Base-by-base conservation (phyloP, 2,329 filamentous ascomycete species). In the Fusarium luffae region DNA sequence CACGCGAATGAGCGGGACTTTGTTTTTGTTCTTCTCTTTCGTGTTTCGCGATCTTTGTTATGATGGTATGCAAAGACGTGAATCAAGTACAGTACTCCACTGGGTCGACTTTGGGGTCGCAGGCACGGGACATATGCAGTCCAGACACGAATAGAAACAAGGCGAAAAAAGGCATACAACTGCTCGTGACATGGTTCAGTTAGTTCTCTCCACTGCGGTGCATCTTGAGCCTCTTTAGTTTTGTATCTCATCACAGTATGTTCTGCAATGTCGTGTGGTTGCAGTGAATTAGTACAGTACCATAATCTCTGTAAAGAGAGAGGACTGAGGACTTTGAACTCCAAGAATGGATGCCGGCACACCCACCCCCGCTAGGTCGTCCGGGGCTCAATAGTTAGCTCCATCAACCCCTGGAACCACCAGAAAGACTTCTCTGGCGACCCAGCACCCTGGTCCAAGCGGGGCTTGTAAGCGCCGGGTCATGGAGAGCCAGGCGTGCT, bases 391-490 rank as follows among this genome's bases (percentile, higher is more conserved):
- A 59, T 46, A 47, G 34, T 37, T 37, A 37, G 34, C 30, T 28
- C 21, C 46, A 48, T 50, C 42, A 54, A 54, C 48, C 59, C 57
- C 41, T 32, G 51, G 40, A 52, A 23, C 60, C 59, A 63, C 42
- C 56, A 63, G 59, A 63, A 48, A 48, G 48, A 63, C 66, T 54
- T 54, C 46, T 67, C 46, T 57, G 64, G 54, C 63, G 67, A 72
- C 71, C 74, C 72, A 71, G 71, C 59, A 75, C 73, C 76, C 76
- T 63, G 71, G 76, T 71, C 71, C 51, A 60, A 51, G 59, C 59
- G 55, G 59, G 63, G 30, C 54, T 63, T 68, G 59, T 80, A 80
- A 80, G 79, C 79, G 79, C 79, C 78, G 72, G 72, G 71, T 64
- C 68, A 63, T 54, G 41, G 68, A 54, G 52, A 56, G 44, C 54